Evolutionary conservation across 139 green algal species (phyloP), one percentile per base, ranked within the genome.

Genomic region (Haematococcus lacustris): DNA sequence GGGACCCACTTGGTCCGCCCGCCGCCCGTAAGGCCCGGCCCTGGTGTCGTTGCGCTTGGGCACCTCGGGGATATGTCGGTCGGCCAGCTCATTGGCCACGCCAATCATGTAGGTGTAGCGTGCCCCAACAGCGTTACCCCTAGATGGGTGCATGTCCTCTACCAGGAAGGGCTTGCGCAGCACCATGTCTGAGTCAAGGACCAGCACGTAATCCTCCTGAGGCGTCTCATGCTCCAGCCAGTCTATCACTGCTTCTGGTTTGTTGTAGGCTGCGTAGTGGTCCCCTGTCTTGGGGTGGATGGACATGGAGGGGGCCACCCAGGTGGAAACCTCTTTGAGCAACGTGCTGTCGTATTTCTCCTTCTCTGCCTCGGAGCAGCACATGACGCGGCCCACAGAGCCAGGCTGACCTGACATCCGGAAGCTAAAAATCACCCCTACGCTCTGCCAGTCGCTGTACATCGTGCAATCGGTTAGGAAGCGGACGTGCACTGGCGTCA

Each of bases 241-340:
- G 76, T 94, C 86, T 1, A 94, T 85, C 3, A 96, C 87, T 7
- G 87, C 90, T 61, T 89, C 80, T 28, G 91, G 91, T 73, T 95
- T 95, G 76, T 91, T 91, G 75, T 91, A 91, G 2, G 86, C 82
- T 51, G 80, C 76, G 30, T 83, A 87, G 17, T 68, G 59, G 68
- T 90, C 79, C 7, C 68, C 47, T 28, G 50, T 66, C 3, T 43
- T 3, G 1, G 85, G 79, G 66, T 91, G 83, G 28, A 53, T 60
- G 0, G 83, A 76, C 38, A 81, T 88, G 3, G 80, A 87, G 2
- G 90, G 90, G 1, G 88, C 89, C 5, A 92, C 71, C 75, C 91
- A 85, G 0, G 90, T 94, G 26, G 83, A 71, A 50, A 89, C 78
- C 53, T 80, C 78, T 0, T 66, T 32, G 39, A 38, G 38, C 39